Base-by-base conservation (phyloP, 352 stramenopile species). In the Pythium volutum region DNA sequence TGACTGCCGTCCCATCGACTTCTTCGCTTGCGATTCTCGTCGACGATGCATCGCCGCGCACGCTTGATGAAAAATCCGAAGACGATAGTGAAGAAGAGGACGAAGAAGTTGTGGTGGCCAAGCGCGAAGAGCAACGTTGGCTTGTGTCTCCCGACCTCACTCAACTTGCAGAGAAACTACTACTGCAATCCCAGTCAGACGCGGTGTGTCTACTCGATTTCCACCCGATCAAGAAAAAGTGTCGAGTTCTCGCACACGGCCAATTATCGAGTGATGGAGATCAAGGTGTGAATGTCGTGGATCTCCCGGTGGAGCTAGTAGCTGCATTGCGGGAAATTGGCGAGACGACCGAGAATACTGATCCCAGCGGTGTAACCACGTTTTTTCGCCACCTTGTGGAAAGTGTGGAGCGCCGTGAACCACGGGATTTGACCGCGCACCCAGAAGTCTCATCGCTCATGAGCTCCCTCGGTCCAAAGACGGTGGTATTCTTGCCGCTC, bases 131-230 rank as follows among this genome's bases (percentile, higher is more conserved):
- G 27, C 61, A 57, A 7, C 27, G 64, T 3, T 77, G 64, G 63
- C 36, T 79, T 7, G 64, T 74, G 29, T 66, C 75, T 8, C 71
- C 69, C 25, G 67, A 79, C 38, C 51, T 84, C 1, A 67, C 53
- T 0, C 66, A 77, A 12, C 54, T 88, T 9, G 27, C 62, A 23
- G 36, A 58, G 8, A 63, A 74, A 29, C 53, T 87, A 25, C 59
- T 74, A 8, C 3, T 34, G 1, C 50, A 64, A 29, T 63, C 67
- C 27, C 45, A 59, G 20, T 70, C 74, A 2, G 64, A 79, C n/a
- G 79, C 64, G 1, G 59, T 87, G 8, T 82, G 69, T 63, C 50
- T 88, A 14, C 62, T 88, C 33, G 71, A 83, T 22, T 71, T 88
- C 23, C 58, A 81, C 18, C 64, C 70, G 7, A 72, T 73, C 11